phyloP scores from a whole-genome alignment of 1,139 yeast species.

The Hansenula anomala region DNA sequence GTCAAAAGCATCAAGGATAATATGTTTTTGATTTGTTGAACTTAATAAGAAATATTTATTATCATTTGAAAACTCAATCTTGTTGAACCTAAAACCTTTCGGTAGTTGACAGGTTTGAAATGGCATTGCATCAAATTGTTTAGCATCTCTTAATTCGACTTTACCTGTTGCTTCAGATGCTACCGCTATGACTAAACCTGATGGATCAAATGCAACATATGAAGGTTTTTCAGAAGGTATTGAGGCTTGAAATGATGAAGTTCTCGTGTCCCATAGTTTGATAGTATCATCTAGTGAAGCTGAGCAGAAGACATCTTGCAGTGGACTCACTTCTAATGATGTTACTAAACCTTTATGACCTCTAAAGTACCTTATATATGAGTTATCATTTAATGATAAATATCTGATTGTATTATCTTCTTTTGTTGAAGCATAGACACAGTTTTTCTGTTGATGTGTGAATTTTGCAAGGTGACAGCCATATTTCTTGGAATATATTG shows the following conservation, averaged over 20 bases:
- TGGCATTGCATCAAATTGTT: constrained; percentile 52
- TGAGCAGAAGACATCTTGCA: constrained; percentile 61
- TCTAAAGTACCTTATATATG: constrained; percentile 75
- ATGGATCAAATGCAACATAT: constrained; percentile 71
- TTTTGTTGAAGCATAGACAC: constrained; percentile 81
- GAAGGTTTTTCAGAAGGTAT: constrained; percentile 54
- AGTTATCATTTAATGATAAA: constrained; percentile 71
- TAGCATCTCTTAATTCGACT: constrained; percentile 57
- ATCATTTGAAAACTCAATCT: constrained; percentile 78
- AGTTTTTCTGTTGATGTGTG: constrained; percentile 69
- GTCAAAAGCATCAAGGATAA: too few relatives aligned
- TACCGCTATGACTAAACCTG: constrained; percentile 75
- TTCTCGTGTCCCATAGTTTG: constrained; percentile 79
- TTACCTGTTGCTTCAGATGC: constrained; percentile 40
- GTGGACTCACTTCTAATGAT: constrained; percentile 70
- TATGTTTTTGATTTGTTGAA: too few relatives aligned
- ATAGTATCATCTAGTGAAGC: constrained; percentile 76
- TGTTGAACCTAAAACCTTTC: constrained; percentile 46
- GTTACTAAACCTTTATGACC: constrained; percentile 82
- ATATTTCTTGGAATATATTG: constrained; percentile 80
- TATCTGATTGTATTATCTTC: constrained; percentile 71
- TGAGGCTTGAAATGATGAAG: constrained; percentile 57
- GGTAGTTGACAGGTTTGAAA: constrained; percentile 40
- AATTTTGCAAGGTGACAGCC: constrained; percentile 88
- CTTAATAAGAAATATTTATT: constrained; percentile 70